Percentiles rank a stretch among this genome's conserved stretches.
Evolutionary conservation across 1,139 yeast genomes (phyloP).

Genomic region (Taphrina deformans): DNA sequence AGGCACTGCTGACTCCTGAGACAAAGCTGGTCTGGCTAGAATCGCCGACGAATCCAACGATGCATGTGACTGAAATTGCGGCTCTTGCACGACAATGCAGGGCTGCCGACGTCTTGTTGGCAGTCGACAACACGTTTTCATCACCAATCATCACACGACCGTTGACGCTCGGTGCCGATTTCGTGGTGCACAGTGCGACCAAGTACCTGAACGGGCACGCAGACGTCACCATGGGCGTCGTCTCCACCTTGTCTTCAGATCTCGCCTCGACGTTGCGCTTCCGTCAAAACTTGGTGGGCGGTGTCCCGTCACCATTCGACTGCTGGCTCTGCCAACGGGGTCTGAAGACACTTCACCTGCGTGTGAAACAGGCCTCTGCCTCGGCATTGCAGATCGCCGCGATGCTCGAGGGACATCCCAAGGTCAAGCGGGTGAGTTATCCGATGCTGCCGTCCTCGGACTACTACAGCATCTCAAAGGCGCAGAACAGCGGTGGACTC

Average conservation of each 20-base stretch:
- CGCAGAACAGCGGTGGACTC: conserved; percentile 79
- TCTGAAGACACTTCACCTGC: conserved; percentile 78
- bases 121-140: conserved; percentile 89
- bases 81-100: conserved; percentile 45
- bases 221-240: conserved; percentile 83
- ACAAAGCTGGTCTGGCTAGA: conserved; percentile 76
- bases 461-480: conserved; percentile 61
- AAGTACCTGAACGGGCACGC: conserved; percentile 91
- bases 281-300: conserved; percentile 85
- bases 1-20: conserved; percentile 17
- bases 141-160: conserved; percentile 92
- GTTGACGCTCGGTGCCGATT: conserved; percentile 75
- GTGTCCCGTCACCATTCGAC: conserved; percentile 86
- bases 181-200: conserved; percentile 85
- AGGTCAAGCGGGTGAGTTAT: conserved; percentile 69
- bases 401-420: conserved; percentile 55
- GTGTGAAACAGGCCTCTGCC: conserved; percentile 68
- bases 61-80: conserved; percentile 72
- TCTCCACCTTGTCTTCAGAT: conserved; percentile 64
- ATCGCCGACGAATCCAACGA: conserved; percentile 85
- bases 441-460: conserved; percentile 74
- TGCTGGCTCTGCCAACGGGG: conserved; percentile 94
- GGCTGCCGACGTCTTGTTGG: conserved; percentile 55
- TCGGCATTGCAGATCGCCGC: conserved; percentile 73
- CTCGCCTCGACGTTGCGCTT: conserved; percentile 67